These are phyloP conservation scores for Saussurea involucrata DNA, from an alignment of 129 eudicot genomes.

Conservation along the genomic window DNA sequence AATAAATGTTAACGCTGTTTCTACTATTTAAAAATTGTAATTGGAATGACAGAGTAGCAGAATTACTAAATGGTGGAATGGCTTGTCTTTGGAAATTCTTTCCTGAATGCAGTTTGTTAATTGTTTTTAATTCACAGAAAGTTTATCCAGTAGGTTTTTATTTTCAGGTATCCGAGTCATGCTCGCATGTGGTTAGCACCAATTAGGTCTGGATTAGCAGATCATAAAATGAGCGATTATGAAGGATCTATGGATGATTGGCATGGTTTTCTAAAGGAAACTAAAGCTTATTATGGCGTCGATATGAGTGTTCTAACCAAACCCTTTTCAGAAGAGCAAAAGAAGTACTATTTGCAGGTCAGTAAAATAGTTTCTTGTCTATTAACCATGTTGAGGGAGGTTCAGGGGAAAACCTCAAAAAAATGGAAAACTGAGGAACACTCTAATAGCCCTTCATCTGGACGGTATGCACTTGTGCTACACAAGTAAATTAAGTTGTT, in stretches of 20 bases:
- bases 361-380: background rate
- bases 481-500: no score
- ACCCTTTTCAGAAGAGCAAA: constrained; percentile 73
- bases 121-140: no score
- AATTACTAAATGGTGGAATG: no score
- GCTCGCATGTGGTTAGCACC: constrained; percentile 99
- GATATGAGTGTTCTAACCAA: constrained; percentile 79
- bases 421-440: no score
- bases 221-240: constrained; percentile 71
- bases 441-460: no score
- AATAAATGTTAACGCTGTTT: no score
- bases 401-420: no score
- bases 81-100: no score
- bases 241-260: constrained; percentile 93
- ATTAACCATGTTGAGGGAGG: background rate
- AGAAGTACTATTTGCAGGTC: constrained; percentile 82
- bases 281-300: constrained; percentile 75
- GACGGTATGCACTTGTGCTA: no score
- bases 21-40: no score
- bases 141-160: background rate
- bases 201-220: constrained; percentile 69
- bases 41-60: no score
- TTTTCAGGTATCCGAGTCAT: constrained; percentile 93
- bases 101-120: background rate
- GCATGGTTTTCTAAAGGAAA: constrained; percentile 61